Base-by-base conservation (phyloP, 2,329 filamentous ascomycete genomes). In the Akanthomyces dipterigenus region DNA sequence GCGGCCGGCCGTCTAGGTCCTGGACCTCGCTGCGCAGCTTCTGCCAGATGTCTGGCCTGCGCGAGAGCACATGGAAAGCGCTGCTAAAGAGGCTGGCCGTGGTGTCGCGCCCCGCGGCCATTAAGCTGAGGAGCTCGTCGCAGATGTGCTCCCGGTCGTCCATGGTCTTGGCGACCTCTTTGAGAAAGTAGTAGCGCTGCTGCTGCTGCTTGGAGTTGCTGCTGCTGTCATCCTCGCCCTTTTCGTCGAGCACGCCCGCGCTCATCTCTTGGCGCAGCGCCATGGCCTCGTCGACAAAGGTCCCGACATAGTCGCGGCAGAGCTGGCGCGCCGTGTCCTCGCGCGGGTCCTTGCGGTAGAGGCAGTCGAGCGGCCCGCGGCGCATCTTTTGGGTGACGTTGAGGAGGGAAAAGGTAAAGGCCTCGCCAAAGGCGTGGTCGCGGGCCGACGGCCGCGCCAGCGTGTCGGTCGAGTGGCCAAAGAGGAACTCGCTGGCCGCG, bases 401-500 rank as follows among this genome's bases (percentile, higher is more conserved):
- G 20, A 9, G 3, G 16, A 50, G 51, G 8, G 49, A 48, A 18
- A 24, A 42, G 18, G 12, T 45, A 22, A 60, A 53, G n/a, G 57
- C 48, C 20, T 45, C 48, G 38, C 48, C 28, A 16, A 60, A 60
- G 20, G n/a, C 26, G 1, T 24, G 7, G 48, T 60, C 48, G 38
- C 38, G 36, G 18, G 36, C 36, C 36, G 48, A 34, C 1, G 48
- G 36, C 18, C 9, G 24, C n/a, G 26, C 20, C 6, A 60, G 75
- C 70, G 67, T 80, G 69, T 6, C 68, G 69, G 65, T 74, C 66
- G 3, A 70, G 68, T 70, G 68, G 0, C 70, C 70, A 64, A 72
- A 67, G 34, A 90, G 76, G 65, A 89, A 86, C 55, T 79, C 75
- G 11, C 79, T 80, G 0, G 78, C 72, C 1, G 76, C 73, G 62